Base-by-base conservation (phyloP, 2,329 filamentous ascomycete species). In the Aspergillus awamori region DNA sequence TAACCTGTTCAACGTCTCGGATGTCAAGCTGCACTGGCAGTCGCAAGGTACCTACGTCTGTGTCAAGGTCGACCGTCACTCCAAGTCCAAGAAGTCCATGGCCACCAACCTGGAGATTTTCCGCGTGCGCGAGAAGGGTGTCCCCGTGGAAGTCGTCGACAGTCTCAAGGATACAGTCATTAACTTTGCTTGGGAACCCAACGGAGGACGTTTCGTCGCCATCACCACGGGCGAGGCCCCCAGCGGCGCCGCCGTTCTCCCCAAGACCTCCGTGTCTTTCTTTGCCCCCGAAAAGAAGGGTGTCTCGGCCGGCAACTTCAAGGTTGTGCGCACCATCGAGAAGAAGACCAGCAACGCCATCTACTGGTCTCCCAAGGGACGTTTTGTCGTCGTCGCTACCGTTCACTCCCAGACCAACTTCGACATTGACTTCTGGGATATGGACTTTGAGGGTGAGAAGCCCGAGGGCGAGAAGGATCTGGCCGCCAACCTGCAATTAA, bases 261-360 rank as follows among this genome's bases (percentile, higher is more conserved):
- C 95, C 65, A 99, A 99, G 85, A 98, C 95, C 1, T 86, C 93
- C 0, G 94, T 98, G 20, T 87, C 92, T 36, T 99, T 99, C 86
- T 99, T 97, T 84, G 94, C 92, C 70, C 93, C 95, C 0, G 95
- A 99, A 79, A 98, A 97, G 84, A 99, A 98, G 86, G 92, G 86
- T 59, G 80, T 86, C 56, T 84, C 86, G 24, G 84, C 91, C 36
- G 95, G 95, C 66, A 97, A 96, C 84, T 99, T 98, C 86, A 96
- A 94, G 83, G 92, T 96, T 76, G 89, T 98, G 68, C 89, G 93
- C 65, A 98, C 93, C 8, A 84, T 97, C 59, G 95, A 99, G 72
- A 98, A 98, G 88, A 98, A 98, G 88, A 98, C 96, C 81, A 97
- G 91, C 86, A 99, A 99, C 75, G 93, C 92, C 67, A 99, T 99